A percentile compares a stretch with the other conserved stretches of the same genome.
Evolutionary conservation across 768 basidiomycete genomes (phyloP).

Genomic region (Phanerochaete carnosa): DNA sequence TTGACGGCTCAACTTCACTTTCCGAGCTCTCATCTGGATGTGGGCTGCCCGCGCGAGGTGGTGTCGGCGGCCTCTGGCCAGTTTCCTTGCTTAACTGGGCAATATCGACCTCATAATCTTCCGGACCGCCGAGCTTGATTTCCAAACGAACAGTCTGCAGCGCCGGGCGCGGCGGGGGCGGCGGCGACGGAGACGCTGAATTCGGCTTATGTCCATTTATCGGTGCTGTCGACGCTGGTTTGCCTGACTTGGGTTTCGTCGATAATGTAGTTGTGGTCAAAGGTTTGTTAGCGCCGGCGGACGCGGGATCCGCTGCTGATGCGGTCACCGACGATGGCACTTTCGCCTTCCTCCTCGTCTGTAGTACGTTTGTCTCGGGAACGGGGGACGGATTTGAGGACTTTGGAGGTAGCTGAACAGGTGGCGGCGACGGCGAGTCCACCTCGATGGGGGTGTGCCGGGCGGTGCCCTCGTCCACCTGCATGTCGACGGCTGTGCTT

Average conservation of each 20-base stretch:
- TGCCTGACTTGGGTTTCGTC: constrained; percentile 17
- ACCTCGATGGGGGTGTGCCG: constrained; percentile 19
- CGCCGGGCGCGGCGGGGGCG: constrained; percentile 42
- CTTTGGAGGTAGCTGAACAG: not conserved
- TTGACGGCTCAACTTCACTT: constrained; percentile 39
- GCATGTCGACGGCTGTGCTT: constrained; percentile 7
- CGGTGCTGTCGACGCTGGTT: constrained; percentile 49
- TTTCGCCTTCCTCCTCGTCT: constrained; percentile 18
- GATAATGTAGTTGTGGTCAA: not conserved
- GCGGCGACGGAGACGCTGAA: constrained; percentile 55
- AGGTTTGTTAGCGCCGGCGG: constrained; percentile 1
- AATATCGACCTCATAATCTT: constrained; percentile 74
- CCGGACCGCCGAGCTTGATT: constrained; percentile 68
- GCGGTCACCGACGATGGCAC: constrained; percentile 27
- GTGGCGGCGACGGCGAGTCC: constrained; percentile 12
- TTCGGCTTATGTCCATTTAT: constrained; percentile 33
- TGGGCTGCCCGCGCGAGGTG: constrained; percentile 34
- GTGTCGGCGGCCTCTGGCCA: constrained; percentile 63
- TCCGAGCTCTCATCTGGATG: constrained; percentile 57
- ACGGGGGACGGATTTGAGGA: not conserved
- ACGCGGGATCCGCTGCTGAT: constrained; percentile 18
- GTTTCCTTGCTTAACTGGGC: constrained; percentile 52
- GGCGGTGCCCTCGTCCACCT: constrained; percentile 11
- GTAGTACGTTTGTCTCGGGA: constrained; percentile 1
- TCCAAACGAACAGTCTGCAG: constrained; percentile 65